Percentiles rank a stretch among this genome's conserved stretches.
phyloP scores from a whole-genome alignment of 176 grass and related monocot species.

The Eleusine coracana region DNA sequence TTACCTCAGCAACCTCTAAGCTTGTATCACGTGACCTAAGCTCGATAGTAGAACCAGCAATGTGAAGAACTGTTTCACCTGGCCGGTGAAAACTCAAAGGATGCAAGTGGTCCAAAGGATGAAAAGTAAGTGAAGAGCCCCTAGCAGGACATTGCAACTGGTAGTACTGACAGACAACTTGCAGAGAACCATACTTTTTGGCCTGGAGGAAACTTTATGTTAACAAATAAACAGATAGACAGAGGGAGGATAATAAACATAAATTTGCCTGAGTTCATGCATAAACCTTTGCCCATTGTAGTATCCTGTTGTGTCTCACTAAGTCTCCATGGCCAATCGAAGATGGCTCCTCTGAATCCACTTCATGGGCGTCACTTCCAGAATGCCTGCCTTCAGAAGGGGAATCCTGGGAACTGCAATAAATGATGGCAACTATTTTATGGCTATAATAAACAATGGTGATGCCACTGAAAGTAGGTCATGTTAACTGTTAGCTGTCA shows the following conservation, averaged over 20 bases:
- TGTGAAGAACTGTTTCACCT: constrained; percentile 91
- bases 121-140: constrained; percentile 86
- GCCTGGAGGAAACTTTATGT: constrained; percentile 59
- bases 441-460: constrained; percentile 18
- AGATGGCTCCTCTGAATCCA: constrained; percentile 83
- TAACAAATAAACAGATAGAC: constrained; percentile 36
- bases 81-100: constrained; percentile 88
- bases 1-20: constrained; percentile 88
- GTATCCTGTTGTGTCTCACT: constrained; percentile 63
- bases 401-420: constrained; percentile 63
- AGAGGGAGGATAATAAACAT: constrained; percentile 10
- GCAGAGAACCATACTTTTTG: constrained; percentile 85
- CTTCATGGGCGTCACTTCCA: constrained; percentile 57
- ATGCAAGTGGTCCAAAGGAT: constrained; percentile 94
- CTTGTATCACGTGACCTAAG: constrained; percentile 77
- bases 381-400: constrained; percentile 70
- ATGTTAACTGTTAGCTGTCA: background rate
- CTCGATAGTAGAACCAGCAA: constrained; percentile 91
- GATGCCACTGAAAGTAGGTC: background rate
- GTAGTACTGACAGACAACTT: constrained; percentile 87
- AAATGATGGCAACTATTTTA: constrained; percentile 28
- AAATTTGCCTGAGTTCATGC: constrained; percentile 27
- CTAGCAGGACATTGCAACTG: constrained; percentile 77
- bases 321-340: constrained; percentile 80
- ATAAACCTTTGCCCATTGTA: constrained; percentile 93